Conservation (phyloP, 1,284 basidiomycete genomes). For the Puccinia triticina region DNA sequence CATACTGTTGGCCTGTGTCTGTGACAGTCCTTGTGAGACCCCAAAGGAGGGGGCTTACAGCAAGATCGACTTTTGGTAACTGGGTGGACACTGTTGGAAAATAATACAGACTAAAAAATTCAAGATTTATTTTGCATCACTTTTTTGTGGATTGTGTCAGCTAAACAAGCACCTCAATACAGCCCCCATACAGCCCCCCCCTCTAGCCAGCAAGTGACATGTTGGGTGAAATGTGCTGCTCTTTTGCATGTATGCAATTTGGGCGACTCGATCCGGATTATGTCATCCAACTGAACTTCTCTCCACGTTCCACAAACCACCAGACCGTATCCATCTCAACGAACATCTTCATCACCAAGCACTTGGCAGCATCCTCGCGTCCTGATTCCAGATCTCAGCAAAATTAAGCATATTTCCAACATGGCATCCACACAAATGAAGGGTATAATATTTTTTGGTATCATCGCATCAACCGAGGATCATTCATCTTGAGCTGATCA, state of each 20-base stretch:
- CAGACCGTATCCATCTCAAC: background rate
- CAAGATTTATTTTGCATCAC: no score
- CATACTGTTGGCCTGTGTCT: no score
- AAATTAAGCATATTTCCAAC: background rate
- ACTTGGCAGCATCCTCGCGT: background rate
- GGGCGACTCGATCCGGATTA: constrained; percentile 3
- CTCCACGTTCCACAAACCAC: constrained; percentile 7
- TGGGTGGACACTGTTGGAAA: no score
- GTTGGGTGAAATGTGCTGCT: background rate
- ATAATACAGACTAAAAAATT: no score
- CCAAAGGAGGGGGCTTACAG: no score
- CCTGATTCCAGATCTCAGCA: background rate
- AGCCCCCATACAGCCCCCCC: no score
- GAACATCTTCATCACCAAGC: background rate
- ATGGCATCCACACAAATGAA: constrained; percentile 33
- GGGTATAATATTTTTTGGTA: constrained; percentile 5
- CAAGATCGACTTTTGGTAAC: no score
- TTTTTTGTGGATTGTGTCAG: no score
- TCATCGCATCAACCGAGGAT: background rate
- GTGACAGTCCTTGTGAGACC: no score
- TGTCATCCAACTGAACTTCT: constrained; percentile 14
- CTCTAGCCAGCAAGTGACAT: no score
- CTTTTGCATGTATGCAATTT: no score
- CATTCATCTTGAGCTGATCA: background rate
- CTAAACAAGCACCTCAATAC: no score